Evolutionary conservation across 202 grass and related monocot genomes (phyloP), one percentile per base, ranked within the genome.

Genomic region (Panicum virgatum): DNA sequence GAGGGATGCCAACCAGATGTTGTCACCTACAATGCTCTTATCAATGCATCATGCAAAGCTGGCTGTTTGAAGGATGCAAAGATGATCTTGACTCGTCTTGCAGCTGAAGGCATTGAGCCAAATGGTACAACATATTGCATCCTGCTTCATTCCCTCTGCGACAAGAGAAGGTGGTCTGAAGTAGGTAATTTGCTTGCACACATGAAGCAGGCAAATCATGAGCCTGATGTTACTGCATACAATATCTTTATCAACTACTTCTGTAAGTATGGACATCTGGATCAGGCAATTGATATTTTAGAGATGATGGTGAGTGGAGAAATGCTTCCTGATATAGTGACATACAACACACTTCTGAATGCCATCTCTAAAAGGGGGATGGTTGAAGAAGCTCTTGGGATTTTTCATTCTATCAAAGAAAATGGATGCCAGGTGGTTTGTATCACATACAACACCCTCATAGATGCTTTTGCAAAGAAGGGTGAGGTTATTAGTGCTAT

Each of bases 201-300:
- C 62, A 94, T 91, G 92, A 87, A 89, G 45, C 66, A 58, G 66
- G 73, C 38, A 68, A 84, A 86, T 72, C 70, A 77, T 85, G 83
- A 90, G 53, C 89, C 81, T 62, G 87, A 83, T 80, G 89, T 94
- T 75, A 86, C 85, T 66, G 69, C 89, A 57, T 94, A 94, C 83
- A 94, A 94, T 85, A 87, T 94, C 14, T 94, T 94, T 68, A 94
- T 94, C 77, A 91, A 94, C 74, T 89, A 86, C 78, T 82, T 91
- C 15, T 91, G 92, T 72, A 94, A 89, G 51, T 83, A 83, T 75
- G 89, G 87, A 67, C 75, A 87, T 80, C 70, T 94, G 11, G 84
- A 87, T 80, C 84, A 88, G 58, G 92, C 92, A 50, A 89, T 94
- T 62, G 89, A 89, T 94, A 68, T 94, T 78, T 61, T 94, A 48